These are phyloP conservation scores for Gillenia trifoliata DNA, from an alignment of 306 rosid genomes.

Conservation along the genomic window DNA sequence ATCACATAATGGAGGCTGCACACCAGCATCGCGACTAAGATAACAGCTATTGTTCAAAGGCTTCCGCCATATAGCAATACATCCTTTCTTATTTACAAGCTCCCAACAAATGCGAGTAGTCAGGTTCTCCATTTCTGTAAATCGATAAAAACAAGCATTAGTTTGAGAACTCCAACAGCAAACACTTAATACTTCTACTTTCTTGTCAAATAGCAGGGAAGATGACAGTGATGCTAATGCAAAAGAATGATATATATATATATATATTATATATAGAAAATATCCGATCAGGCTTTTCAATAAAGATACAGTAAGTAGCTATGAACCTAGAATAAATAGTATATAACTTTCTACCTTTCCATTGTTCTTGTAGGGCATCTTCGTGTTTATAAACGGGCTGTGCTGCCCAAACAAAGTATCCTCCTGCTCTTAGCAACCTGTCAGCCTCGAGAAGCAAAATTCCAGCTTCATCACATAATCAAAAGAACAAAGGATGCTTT, in stretches of 20 bases:
- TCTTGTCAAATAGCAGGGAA: constrained; percentile 9
- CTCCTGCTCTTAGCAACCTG: constrained; percentile 86
- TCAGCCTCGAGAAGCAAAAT: constrained; percentile 81
- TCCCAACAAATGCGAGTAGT: constrained; percentile 77
- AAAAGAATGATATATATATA: background rate
- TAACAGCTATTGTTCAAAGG: constrained; percentile 80
- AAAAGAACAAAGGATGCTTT: constrained; percentile 23
- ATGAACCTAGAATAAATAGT: no score
- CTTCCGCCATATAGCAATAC: constrained; percentile 84
- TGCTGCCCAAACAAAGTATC: constrained; percentile 91
- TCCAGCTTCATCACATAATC: constrained; percentile 59
- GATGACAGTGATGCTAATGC: background rate
- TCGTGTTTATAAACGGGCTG: constrained; percentile 81
- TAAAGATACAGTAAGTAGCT: background rate
- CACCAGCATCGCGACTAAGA: constrained; percentile 44
- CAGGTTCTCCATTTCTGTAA: constrained; percentile 67
- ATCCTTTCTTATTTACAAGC: constrained; percentile 70
- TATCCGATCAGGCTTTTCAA: background rate
- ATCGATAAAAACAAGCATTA: constrained; percentile 23
- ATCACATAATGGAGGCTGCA: constrained; percentile 68
- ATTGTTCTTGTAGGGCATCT: constrained; percentile 61
- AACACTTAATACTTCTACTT: constrained; percentile 1
- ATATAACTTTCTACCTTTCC: no score
- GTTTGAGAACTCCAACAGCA: background rate
- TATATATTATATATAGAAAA: no score